Evolutionary conservation across 192 early-diverging fungal genomes (phyloP), one percentile per base, ranked within the genome.

Genomic region (Allomyces arbusculus): DNA sequence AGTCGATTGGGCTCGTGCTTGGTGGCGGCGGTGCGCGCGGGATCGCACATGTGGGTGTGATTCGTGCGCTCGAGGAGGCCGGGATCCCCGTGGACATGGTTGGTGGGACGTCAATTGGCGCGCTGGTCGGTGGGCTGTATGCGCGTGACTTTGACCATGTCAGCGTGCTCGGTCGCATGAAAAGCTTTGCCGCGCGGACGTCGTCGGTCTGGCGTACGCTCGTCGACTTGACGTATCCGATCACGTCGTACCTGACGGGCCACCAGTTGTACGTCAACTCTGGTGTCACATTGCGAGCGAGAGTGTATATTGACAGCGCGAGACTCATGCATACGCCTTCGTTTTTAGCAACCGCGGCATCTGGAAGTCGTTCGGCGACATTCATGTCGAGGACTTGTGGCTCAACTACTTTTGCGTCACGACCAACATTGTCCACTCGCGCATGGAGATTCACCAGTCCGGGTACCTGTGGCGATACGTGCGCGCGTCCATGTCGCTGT

Each of bases 391-490:
- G 77, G 96, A 99, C 65, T 84, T 92, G 72, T 99, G 96, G 96
- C 72, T 99, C 24, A 87, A 94, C 0, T 99, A 91, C 68, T 99
- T 89, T 79, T 86, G 86, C 66, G 86, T 92, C 61, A 94, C 91
- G 0, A 91, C 94, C 43, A 99, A 99, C 74, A 94, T 99, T 69
- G 97, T 94, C 0, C 86, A 82, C 71, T 96, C 94, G 24, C 85
- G 92, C 50, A 86, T 93, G 80, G 94, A 96, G 66, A 81, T 92
- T 7, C 92, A 97, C 73, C 84, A 84, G 20, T 79, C 84, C 0
- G 96, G 96, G 24, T 92, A 94, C 69, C 84, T 96, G 64, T 99
- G 96, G 96, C 86, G 94, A 7, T 96, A 92, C 62, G 82, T 99
- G 61, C 87, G 96, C 26, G 96, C 96, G 3, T 95, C 92, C 58